Conservation (phyloP, 139 green algal species). For the Medakamo hakoo region DNA sequence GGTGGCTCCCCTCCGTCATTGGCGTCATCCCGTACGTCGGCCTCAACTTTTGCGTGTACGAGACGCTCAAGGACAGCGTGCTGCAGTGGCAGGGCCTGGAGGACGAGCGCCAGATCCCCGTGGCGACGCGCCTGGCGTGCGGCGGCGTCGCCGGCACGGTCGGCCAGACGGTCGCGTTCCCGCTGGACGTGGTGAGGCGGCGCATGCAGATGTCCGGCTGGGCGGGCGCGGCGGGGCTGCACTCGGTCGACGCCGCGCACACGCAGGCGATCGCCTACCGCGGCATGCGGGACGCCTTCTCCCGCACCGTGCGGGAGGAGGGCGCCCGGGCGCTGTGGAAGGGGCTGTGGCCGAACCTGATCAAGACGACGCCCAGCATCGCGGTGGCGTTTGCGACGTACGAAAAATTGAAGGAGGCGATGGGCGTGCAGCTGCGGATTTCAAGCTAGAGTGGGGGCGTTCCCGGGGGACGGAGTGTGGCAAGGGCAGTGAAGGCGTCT, state of each 20-base stretch:
- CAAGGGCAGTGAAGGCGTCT: too few relatives aligned
- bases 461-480: too few relatives aligned
- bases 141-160: slow-evolving; percentile 79
- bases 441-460: too few relatives aligned
- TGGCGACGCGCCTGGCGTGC: slow-evolving; percentile 65
- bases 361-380: slow-evolving; percentile 97
- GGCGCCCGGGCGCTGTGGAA: slow-evolving; percentile 46
- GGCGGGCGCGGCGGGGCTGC: slow-evolving; percentile 46
- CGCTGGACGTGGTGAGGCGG: slow-evolving; percentile 87
- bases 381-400: slow-evolving; percentile 97
- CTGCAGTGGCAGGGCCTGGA: slow-evolving; percentile 45
- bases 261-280: slow-evolving; percentile 64
- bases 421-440: slow-evolving; percentile 69
- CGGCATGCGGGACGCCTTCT: slow-evolving; percentile 95
- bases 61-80: slow-evolving; percentile 76
- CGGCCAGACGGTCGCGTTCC: slow-evolving; percentile 93
- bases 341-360: slow-evolving; percentile 89
- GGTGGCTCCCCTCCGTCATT: slow-evolving; percentile 93
- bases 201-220: slow-evolving; percentile 86
- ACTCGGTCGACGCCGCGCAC: slow-evolving; percentile 32
- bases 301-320: slow-evolving; percentile 76
- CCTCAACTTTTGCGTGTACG: slow-evolving; percentile 97
- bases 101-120: slow-evolving; percentile 67
- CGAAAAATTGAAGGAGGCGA: slow-evolving; percentile 75
- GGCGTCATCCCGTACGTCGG: slow-evolving; percentile 95